Evolutionary conservation across 2,329 filamentous ascomycete species (phyloP), one percentile per base, ranked within the genome.

Genomic region (Karstenula rhodostoma): DNA sequence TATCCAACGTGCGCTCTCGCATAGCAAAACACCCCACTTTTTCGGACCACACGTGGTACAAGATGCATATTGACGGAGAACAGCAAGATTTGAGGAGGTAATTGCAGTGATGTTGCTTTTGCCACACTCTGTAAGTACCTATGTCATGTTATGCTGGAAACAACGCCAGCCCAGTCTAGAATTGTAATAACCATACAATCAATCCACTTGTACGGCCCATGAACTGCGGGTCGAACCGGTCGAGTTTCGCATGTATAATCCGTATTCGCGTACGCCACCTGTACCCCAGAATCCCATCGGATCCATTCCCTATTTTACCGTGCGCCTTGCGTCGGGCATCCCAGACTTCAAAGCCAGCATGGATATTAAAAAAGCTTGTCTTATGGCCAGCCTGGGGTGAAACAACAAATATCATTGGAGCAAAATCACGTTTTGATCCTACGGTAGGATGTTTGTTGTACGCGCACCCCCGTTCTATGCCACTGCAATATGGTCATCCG

Each of bases 401-500:
- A n/a, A 51, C 9, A 29, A 5, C 15, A 40, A 12, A n/a, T 42
- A 25, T 40, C 17, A 67, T 67, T 68, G 66, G 66, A 64, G 61
- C 60, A 59, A 59, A 61, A 58, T 56, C 49, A 44, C 40, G 44
- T 37, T 40, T n/a, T 17, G 19, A 50, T 55, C 32, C 49, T 58
- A 37, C 52, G 47, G 63, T 61, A 53, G 56, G 56, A 56, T n/a
- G n/a, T 48, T 22, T 49, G 42, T 50, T 42, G 22, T 37, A 37
- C 62, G 48, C 37, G 19, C 59, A 37, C 49, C 43, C 55, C 49
- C 42, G 52, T 44, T 23, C 7, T 40, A 60, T 43, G 51, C 53
- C 61, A 62, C 51, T 22, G 57, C 47, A 67, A 67, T 69, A 62
- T 67, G 59, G 56, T 57, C 59, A 58, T 50, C 54, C 29, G 64